Conservation (phyloP, 441 rosid genomes). For the Corymbia calophylla region DNA sequence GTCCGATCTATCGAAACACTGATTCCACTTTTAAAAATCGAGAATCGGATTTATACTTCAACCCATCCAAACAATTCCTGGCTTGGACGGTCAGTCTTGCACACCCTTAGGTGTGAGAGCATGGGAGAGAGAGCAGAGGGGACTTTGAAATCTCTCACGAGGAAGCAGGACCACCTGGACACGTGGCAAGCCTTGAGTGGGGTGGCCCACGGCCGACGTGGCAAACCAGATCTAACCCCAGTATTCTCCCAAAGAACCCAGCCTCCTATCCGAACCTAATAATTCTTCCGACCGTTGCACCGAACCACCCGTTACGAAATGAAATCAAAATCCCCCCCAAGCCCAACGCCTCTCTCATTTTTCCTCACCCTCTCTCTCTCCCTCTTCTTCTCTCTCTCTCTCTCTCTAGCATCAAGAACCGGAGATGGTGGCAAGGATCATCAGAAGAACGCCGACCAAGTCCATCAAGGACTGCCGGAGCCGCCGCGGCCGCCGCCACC, state of each 20-base stretch:
- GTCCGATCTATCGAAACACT: no score
- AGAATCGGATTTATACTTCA: no score
- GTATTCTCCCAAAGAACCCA: background rate
- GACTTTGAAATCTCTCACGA: background rate
- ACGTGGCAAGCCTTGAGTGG: background rate
- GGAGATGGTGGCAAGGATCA: slow-evolving; percentile 7
- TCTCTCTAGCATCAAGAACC: background rate
- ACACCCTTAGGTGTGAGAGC: no score
- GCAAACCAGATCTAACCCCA: background rate
- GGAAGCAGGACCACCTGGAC: background rate
- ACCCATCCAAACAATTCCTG: no score
- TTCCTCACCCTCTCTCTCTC: background rate
- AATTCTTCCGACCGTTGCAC: slow-evolving; percentile 32
- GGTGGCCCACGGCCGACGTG: background rate
- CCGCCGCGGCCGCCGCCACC: background rate
- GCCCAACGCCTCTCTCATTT: background rate
- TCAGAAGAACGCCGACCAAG: slow-evolving; percentile 4
- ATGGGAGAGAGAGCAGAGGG: no score
- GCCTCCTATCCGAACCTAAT: slow-evolving; percentile 39
- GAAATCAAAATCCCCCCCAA: background rate
- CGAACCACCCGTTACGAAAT: slow-evolving; percentile 25
- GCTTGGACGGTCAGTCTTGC: no score
- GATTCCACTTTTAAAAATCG: no score
- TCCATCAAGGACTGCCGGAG: slow-evolving; percentile 1
- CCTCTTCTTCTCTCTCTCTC: background rate